phyloP scores from a whole-genome alignment of 1,284 basidiomycete genomes.

The Mrakiaceae sp. region DNA sequence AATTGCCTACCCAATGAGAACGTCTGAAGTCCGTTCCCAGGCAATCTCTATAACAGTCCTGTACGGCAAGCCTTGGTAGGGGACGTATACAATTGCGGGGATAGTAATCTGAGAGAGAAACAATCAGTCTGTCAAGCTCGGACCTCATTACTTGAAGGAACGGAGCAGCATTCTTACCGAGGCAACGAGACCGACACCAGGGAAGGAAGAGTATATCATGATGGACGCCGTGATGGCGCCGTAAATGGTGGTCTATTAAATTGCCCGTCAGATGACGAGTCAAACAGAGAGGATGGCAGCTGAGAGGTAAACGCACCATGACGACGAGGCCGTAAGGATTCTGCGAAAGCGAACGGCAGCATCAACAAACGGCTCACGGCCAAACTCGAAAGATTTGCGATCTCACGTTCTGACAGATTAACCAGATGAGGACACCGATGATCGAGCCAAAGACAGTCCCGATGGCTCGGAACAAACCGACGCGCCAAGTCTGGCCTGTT shows the following conservation, averaged over 20 bases:
- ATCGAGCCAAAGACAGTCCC: constrained; percentile 38
- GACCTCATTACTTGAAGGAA: constrained; percentile 3
- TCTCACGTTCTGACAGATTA: background rate
- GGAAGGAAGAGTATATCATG: constrained; percentile 29
- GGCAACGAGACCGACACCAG: constrained; percentile 35
- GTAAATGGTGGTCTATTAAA: constrained; percentile 24
- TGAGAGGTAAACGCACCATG: background rate
- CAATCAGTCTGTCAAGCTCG: background rate
- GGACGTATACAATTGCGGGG: constrained; percentile 36
- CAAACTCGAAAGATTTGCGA: background rate
- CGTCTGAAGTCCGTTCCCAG: constrained; percentile 1
- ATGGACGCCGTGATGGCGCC: constrained; percentile 33
- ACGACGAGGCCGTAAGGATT: constrained; percentile 32
- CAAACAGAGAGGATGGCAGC: background rate
- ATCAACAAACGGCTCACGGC: background rate
- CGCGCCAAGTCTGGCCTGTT: constrained; percentile 38
- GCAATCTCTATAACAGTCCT: constrained; percentile 19
- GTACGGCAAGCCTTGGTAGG: constrained; percentile 26
- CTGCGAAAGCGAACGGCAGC: constrained; percentile 24
- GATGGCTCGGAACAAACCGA: constrained; percentile 35
- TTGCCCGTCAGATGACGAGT: background rate
- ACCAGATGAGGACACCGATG: constrained; percentile 32
- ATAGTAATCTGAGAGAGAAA: constrained; percentile 30
- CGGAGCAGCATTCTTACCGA: constrained; percentile 24
- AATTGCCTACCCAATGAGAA: constrained; percentile 11